phyloP scores from a whole-genome alignment of 2,329 filamentous ascomycete species.

The Penicillium digitatum region DNA sequence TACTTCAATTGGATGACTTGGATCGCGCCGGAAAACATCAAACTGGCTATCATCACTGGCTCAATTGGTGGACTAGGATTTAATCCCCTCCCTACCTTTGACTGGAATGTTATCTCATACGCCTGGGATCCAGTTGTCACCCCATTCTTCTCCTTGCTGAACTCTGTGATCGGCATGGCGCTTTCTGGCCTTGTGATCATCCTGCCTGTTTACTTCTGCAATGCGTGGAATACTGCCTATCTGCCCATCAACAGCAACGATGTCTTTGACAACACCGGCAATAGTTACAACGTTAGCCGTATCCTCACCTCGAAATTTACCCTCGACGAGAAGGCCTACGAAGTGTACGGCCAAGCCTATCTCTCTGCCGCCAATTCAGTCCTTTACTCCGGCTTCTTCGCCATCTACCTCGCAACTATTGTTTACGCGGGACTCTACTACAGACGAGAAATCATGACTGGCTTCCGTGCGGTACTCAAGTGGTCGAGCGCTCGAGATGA shows the following conservation, averaged over 20 bases:
- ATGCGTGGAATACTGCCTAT: constrained; percentile 9
- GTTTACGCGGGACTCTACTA: constrained; percentile 53
- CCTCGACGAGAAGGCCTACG: constrained; percentile 47
- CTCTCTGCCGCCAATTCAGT: constrained; percentile 50
- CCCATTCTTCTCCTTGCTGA: constrained; percentile 39
- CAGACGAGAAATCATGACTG: constrained; percentile 49
- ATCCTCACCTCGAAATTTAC: constrained; percentile 42
- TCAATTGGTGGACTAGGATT: constrained; percentile 41
- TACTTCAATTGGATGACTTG: constrained; percentile 54
- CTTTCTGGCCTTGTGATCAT: constrained; percentile 22
- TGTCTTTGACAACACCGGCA: constrained; percentile 9
- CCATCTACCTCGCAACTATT: constrained; percentile 52
- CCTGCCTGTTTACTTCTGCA: constrained; percentile 10
- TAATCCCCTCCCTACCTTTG: constrained; percentile 43
- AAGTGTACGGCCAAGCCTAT: constrained; percentile 52
- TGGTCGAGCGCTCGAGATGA: constrained; percentile 27
- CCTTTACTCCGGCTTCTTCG: constrained; percentile 56
- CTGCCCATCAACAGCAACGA: constrained; percentile 13
- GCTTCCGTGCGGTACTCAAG: constrained; percentile 48
- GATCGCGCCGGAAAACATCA: constrained; percentile 47
- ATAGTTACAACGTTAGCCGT: constrained; percentile 7
- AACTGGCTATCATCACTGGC: constrained; percentile 39
- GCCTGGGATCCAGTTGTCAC: constrained; percentile 43
- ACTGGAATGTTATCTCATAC: constrained; percentile 41
- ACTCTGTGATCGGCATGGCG: constrained; percentile 32